Conservation (phyloP, 805 yeast species). For the Pichia eremophila region DNA sequence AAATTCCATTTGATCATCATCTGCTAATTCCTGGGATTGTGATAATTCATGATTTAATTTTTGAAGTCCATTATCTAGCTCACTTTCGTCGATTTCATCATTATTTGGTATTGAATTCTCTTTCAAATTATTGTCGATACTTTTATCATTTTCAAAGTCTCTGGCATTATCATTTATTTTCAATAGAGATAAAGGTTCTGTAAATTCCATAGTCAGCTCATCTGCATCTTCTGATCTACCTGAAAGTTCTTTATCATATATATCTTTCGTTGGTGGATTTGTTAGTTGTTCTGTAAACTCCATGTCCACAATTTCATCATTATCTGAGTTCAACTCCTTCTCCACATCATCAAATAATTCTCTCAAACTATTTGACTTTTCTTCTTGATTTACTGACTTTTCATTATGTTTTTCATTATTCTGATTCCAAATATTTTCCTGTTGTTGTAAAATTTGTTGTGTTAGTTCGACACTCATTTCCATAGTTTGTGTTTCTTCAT, state of each 20-base stretch:
- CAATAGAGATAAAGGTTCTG: slow-evolving; percentile 1
- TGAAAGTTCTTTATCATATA: background rate
- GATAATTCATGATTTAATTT: background rate
- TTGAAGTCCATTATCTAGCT: no score
- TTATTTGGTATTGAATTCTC: no score
- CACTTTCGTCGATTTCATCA: no score
- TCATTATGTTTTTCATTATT: background rate
- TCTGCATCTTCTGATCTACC: background rate
- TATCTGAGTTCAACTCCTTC: background rate
- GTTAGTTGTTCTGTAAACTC: slow-evolving; percentile 3
- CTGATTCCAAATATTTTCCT: slow-evolving; percentile 5
- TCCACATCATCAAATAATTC: slow-evolving; percentile 9
- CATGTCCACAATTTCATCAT: background rate
- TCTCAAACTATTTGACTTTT: slow-evolving; percentile 2
- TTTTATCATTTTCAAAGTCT: background rate
- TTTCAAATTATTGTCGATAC: no score
- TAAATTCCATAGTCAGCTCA: slow-evolving; percentile 13
- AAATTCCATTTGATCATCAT: background rate
- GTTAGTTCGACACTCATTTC: slow-evolving; percentile 20
- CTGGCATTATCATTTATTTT: background rate
- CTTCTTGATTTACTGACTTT: background rate
- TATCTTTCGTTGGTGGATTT: background rate
- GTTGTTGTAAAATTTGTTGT: slow-evolving; percentile 15
- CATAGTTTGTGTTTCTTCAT: slow-evolving; percentile 23
- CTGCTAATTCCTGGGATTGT: background rate